Evolutionary conservation across 805 yeast species (phyloP).

Genomic region (Myxozyma nipponensis): DNA sequence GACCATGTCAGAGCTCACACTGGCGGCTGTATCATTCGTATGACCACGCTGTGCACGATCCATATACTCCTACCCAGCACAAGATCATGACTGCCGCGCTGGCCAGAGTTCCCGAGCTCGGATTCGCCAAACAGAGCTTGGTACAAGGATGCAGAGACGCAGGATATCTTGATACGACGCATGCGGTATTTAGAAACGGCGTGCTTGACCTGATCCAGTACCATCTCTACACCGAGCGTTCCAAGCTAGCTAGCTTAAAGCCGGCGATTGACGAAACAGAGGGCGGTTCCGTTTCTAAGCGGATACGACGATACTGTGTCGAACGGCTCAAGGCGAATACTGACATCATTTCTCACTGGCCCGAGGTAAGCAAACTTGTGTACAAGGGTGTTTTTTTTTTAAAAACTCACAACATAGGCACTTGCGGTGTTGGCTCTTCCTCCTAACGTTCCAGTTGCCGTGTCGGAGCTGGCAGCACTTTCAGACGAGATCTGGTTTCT

Average conservation of each 20-base stretch:
- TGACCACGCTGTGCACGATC: constrained; percentile 32
- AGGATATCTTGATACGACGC: constrained; percentile 51
- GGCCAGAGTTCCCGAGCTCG: constrained; percentile 46
- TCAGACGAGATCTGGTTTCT: constrained; percentile 79
- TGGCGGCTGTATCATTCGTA: constrained; percentile 34
- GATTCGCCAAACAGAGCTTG: constrained; percentile 50
- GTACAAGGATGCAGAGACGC: constrained; percentile 47
- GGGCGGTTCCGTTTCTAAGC: constrained; percentile 41
- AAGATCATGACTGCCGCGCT: constrained; percentile 42
- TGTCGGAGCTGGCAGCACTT: constrained; percentile 66
- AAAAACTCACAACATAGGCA: constrained; percentile 36
- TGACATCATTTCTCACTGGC: constrained; percentile 43
- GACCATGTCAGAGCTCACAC: too few relatives aligned
- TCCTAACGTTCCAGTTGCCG: constrained; percentile 50
- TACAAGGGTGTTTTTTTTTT: constrained; percentile 24
- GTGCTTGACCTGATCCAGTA: constrained; percentile 53
- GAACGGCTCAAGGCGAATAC: constrained; percentile 50
- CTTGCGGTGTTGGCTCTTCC: constrained; percentile 65
- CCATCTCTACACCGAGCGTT: constrained; percentile 46
- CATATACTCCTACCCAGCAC: constrained; percentile 37
- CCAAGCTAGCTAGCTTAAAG: constrained; percentile 35
- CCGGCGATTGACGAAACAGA: constrained; percentile 31
- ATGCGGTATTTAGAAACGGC: constrained; percentile 44
- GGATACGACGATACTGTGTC: constrained; percentile 42
- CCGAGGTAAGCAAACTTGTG: constrained; percentile 38